Evolutionary conservation across 805 yeast species (phyloP).

Genomic region (Millerago galiae): DNA sequence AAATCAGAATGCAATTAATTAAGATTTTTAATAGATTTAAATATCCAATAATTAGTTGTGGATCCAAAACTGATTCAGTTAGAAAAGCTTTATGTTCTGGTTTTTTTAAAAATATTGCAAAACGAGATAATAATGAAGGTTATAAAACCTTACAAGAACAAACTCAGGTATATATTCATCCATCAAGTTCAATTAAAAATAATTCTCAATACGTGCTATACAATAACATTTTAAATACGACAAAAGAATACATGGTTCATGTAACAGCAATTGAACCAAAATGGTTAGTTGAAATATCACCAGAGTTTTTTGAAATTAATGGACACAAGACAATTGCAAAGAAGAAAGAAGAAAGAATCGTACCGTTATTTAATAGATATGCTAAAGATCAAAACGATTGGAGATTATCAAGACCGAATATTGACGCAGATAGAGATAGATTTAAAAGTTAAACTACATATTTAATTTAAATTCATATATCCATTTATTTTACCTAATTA

Average conservation of each 20-base stretch:
- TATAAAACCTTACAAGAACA: slow-evolving; percentile 65
- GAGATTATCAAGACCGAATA: slow-evolving; percentile 8
- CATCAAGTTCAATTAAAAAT: slow-evolving; percentile 68
- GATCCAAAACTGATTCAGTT: slow-evolving; percentile 48
- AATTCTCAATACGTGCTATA: slow-evolving; percentile 76
- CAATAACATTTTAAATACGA: slow-evolving; percentile 75
- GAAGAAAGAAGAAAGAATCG: slow-evolving; percentile 11
- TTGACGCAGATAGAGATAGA: slow-evolving; percentile 4
- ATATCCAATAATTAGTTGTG: slow-evolving; percentile 43
- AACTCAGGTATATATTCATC: slow-evolving; percentile 77
- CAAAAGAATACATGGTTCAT: slow-evolving; percentile 89
- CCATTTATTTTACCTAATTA: slow-evolving; percentile 2
- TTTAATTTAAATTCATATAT: background rate
- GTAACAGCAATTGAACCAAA: slow-evolving; percentile 74
- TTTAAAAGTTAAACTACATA: slow-evolving; percentile 3
- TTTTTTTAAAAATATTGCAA: slow-evolving; percentile 59
- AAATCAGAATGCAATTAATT: slow-evolving; percentile 68
- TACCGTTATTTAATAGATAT: slow-evolving; percentile 9
- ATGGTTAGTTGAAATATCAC: slow-evolving; percentile 44
- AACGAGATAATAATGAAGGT: slow-evolving; percentile 66
- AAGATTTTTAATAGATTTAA: slow-evolving; percentile 46
- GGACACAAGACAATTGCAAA: slow-evolving; percentile 11
- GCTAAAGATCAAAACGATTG: slow-evolving; percentile 9
- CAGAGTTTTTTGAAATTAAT: slow-evolving; percentile 9
- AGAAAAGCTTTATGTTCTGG: slow-evolving; percentile 63